These are phyloP conservation scores for Taphrina betulina DNA, from an alignment of 1,139 yeast genomes.

Conservation along the genomic window DNA sequence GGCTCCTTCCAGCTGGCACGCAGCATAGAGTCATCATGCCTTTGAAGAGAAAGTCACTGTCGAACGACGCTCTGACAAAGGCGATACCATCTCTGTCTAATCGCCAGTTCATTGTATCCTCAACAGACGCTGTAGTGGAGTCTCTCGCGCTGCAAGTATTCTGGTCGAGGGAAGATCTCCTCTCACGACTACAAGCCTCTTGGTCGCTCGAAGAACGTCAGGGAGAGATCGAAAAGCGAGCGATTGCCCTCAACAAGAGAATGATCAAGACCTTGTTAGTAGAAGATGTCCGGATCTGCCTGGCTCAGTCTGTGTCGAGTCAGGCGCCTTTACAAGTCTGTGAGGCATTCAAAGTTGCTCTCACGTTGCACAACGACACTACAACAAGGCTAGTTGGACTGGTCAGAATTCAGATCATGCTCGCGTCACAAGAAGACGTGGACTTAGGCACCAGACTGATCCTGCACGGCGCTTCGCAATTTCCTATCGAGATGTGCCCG, in stretches of 20 bases:
- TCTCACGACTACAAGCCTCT: conserved; percentile 58
- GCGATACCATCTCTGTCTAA: conserved; percentile 75
- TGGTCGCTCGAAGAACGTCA: conserved; percentile 51
- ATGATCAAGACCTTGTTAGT: conserved; percentile 5
- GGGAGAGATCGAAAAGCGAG: conserved; percentile 3
- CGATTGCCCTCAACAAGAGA: neutral
- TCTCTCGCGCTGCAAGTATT: conserved; percentile 58
- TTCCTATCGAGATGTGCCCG: neutral
- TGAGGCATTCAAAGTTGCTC: neutral
- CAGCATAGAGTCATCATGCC: conserved; percentile 66
- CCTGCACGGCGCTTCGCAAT: neutral
- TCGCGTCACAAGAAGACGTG: neutral
- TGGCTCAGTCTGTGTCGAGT: neutral
- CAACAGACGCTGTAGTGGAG: conserved; percentile 41
- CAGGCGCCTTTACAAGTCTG: no score
- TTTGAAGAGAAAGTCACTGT: conserved; percentile 54
- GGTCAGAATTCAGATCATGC: neutral
- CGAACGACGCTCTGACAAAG: conserved; percentile 49
- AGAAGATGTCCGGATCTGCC: neutral
- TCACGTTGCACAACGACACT: neutral
- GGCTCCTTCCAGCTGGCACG: conserved; percentile 43
- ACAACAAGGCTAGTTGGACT: no score
- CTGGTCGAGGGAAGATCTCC: conserved; percentile 73
- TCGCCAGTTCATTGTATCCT: conserved; percentile 68
- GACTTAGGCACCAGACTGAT: neutral